Evolutionary conservation across 352 stramenopile species (phyloP).

Genomic region (Globisporangium ultimum): DNA sequence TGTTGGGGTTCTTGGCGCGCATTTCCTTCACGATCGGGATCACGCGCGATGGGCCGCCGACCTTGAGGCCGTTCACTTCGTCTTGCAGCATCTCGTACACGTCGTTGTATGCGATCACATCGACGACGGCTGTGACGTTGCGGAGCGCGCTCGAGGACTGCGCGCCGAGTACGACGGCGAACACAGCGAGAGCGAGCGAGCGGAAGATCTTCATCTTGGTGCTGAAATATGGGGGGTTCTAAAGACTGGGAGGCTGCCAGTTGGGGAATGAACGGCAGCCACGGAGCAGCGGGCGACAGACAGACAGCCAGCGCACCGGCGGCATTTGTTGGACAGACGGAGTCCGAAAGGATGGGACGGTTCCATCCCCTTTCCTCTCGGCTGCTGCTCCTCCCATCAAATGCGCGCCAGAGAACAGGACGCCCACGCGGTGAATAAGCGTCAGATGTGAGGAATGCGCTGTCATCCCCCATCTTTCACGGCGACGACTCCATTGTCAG

Average conservation of each 20-base stretch:
- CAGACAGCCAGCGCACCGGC: too few species aligned
- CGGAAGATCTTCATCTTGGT: conserved; percentile 29
- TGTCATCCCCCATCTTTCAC: too few species aligned
- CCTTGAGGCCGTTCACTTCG: conserved; percentile 47
- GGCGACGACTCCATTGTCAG: too few species aligned
- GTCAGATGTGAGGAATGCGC: too few species aligned
- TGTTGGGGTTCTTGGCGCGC: conserved; percentile 49
- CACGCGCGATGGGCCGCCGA: conserved; percentile 66
- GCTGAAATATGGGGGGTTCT: not conserved
- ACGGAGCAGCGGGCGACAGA: too few species aligned
- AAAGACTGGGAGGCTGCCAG: conserved; percentile 12
- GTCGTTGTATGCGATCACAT: conserved; percentile 76
- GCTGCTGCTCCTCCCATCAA: too few species aligned
- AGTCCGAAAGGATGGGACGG: too few species aligned
- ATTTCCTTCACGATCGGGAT: conserved; percentile 54
- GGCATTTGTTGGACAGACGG: too few species aligned
- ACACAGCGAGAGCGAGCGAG: conserved; percentile 20
- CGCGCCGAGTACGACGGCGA: conserved; percentile 17
- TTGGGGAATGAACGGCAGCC: conserved; percentile 19
- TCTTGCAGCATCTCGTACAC: conserved; percentile 77
- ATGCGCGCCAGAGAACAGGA: too few species aligned
- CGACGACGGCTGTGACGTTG: conserved; percentile 42
- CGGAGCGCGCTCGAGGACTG: conserved; percentile 14
- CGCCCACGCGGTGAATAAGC: too few species aligned
- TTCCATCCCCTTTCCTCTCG: too few species aligned